Conservation (phyloP, 495 filamentous ascomycete genomes). For the Xylaria sp. region DNA sequence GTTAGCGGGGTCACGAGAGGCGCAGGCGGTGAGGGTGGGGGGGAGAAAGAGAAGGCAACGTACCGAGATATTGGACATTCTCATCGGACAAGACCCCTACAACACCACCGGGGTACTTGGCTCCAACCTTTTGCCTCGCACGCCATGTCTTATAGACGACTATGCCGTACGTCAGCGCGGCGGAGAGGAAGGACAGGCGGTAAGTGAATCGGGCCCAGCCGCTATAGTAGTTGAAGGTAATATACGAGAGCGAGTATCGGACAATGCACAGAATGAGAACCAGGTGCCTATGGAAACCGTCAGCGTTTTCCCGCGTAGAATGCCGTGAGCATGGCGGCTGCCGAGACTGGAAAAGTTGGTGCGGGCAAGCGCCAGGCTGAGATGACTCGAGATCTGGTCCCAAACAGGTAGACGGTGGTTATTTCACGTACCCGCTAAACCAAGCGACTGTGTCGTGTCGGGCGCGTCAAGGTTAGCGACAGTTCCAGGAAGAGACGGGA, state of each 20-base stretch:
- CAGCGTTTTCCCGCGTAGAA: background rate
- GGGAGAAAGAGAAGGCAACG: constrained; percentile 43
- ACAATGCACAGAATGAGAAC: constrained; percentile 80
- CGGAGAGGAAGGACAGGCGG: constrained; percentile 85
- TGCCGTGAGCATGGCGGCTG: background rate
- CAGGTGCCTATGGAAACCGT: constrained; percentile 66
- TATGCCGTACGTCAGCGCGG: constrained; percentile 93
- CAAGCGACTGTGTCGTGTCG: constrained; percentile 60
- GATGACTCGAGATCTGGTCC: background rate
- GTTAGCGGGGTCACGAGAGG: constrained; percentile 22
- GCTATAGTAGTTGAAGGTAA: constrained; percentile 81
- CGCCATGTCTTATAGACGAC: constrained; percentile 99
- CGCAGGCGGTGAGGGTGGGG: constrained; percentile 18
- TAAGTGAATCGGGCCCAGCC: constrained; percentile 80
- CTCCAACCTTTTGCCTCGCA: constrained; percentile 73
- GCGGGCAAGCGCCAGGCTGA: constrained; percentile 1
- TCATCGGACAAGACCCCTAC: constrained; percentile 80
- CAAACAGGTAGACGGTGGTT: background rate
- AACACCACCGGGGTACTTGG: constrained; percentile 60
- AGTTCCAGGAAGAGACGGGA: background rate
- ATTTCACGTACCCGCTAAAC: constrained; percentile 83
- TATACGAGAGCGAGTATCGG: constrained; percentile 81
- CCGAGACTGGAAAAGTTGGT: background rate
- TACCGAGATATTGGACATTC: constrained; percentile 97
- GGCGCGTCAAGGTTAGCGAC: constrained; percentile 28